phyloP scores from a whole-genome alignment of 2,329 filamentous ascomycete genomes.

The Fusarium sp. region DNA sequence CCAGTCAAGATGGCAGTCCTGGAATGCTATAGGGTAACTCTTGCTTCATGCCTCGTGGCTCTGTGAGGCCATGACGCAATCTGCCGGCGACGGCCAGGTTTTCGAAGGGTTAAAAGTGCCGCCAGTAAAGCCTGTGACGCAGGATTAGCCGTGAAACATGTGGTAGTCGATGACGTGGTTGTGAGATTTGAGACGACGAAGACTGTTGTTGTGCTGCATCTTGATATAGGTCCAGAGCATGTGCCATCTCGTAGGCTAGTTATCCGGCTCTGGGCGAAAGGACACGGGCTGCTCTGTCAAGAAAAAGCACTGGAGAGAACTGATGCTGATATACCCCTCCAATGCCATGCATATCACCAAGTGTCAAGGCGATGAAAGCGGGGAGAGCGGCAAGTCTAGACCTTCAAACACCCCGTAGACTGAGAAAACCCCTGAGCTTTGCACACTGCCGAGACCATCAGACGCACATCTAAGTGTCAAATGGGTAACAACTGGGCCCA shows the following conservation, averaged over 20 bases:
- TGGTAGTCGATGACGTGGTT: slow-evolving; percentile 11
- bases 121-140: slow-evolving; percentile 18
- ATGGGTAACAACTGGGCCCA: not conserved
- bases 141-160: not conserved
- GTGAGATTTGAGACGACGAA: not conserved
- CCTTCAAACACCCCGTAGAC: not conserved
- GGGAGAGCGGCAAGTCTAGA: not conserved
- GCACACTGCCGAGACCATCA: not conserved
- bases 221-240: not conserved
- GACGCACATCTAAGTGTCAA: not conserved
- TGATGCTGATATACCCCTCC: not conserved
- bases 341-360: not conserved
- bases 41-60: slow-evolving; percentile 1
- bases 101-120: slow-evolving; percentile 3
- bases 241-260: not conserved
- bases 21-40: slow-evolving; percentile 36
- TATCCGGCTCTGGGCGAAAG: not conserved
- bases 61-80: slow-evolving; percentile 36
- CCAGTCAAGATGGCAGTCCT: slow-evolving; percentile 3
- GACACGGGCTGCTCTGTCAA: not conserved
- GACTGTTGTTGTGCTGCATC: not conserved
- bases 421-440: not conserved
- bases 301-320: not conserved
- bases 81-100: slow-evolving; percentile 6
- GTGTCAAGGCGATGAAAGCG: not conserved